phyloP scores from a whole-genome alignment of 805 yeast species.

The Spathaspora hagerdaliae region DNA sequence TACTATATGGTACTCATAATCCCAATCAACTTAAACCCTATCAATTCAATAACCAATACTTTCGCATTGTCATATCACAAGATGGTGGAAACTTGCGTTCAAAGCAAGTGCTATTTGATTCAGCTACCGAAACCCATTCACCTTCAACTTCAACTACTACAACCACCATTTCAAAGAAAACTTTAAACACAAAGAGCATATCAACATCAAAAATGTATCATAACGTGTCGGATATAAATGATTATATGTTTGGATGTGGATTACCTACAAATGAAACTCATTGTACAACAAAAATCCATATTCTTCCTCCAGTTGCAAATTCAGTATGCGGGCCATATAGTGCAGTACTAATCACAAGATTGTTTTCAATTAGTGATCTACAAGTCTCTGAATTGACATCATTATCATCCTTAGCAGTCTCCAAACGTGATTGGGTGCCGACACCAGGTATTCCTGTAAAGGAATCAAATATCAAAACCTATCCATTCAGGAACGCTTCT shows the following conservation, averaged over 20 bases:
- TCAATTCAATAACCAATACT: slow-evolving; percentile 25
- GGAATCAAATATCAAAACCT: slow-evolving; percentile 14
- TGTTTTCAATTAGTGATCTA: slow-evolving; percentile 36
- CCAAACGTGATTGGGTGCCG: slow-evolving; percentile 38
- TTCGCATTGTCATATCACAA: slow-evolving; percentile 45
- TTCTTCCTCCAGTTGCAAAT: slow-evolving; percentile 39
- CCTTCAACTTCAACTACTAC: neutral
- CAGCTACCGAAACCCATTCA: slow-evolving; percentile 12
- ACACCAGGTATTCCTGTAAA: slow-evolving; percentile 33
- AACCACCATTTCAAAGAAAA: neutral
- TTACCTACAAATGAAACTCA: slow-evolving; percentile 45
- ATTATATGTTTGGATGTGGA: slow-evolving; percentile 57
- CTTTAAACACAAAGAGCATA: slow-evolving; percentile 8
- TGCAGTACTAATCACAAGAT: slow-evolving; percentile 42
- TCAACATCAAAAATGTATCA: slow-evolving; percentile 34
- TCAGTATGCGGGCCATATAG: slow-evolving; percentile 25
- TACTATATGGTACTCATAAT: slow-evolving; percentile 42
- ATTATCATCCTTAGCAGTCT: neutral
- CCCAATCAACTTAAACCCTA: slow-evolving; percentile 22
- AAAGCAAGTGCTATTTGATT: slow-evolving; percentile 48
- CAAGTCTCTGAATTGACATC: slow-evolving; percentile 11
- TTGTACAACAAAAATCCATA: slow-evolving; percentile 44
- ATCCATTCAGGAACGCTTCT: slow-evolving; percentile 2
- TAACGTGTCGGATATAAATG: slow-evolving; percentile 41
- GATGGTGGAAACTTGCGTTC: slow-evolving; percentile 46